Conservation (phyloP, 352 stramenopile genomes). For the Globisporangium nagaii region DNA sequence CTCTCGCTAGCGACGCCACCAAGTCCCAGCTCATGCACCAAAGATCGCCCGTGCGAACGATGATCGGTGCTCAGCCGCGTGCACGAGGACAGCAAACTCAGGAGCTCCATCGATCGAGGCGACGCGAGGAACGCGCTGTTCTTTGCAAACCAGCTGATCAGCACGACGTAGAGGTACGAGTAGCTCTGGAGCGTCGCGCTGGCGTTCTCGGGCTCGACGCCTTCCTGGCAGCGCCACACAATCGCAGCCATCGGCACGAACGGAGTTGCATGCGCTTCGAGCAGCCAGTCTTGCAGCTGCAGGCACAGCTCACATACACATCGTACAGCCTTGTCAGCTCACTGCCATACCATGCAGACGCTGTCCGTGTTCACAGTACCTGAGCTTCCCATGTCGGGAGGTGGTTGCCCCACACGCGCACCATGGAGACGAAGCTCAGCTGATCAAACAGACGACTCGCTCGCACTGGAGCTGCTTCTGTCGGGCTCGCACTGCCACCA, state of each 20-base stretch:
- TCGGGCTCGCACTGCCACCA: neutral
- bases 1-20: neutral
- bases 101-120: constrained; percentile 29
- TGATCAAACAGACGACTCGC: constrained; percentile 18
- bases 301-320: too few species aligned
- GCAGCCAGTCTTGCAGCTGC: constrained; percentile 34
- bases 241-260: constrained; percentile 22
- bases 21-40: neutral
- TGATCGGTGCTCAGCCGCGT: neutral
- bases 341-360: neutral
- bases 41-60: neutral
- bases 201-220: constrained; percentile 1
- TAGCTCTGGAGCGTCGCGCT: constrained; percentile 15
- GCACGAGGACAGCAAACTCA: constrained; percentile 17
- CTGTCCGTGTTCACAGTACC: neutral
- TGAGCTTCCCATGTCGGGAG: constrained; percentile 27
- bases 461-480: neutral
- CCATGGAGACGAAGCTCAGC: constrained; percentile 16
- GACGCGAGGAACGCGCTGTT: constrained; percentile 28
- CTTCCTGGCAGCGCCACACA: constrained; percentile 11
- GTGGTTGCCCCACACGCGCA: constrained; percentile 35
- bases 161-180: constrained; percentile 33
- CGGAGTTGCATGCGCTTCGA: constrained; percentile 23
- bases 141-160: constrained; percentile 28
- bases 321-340: too few species aligned